phyloP scores from a whole-genome alignment of 306 rosid species.

The Canavalia ensiformis region DNA sequence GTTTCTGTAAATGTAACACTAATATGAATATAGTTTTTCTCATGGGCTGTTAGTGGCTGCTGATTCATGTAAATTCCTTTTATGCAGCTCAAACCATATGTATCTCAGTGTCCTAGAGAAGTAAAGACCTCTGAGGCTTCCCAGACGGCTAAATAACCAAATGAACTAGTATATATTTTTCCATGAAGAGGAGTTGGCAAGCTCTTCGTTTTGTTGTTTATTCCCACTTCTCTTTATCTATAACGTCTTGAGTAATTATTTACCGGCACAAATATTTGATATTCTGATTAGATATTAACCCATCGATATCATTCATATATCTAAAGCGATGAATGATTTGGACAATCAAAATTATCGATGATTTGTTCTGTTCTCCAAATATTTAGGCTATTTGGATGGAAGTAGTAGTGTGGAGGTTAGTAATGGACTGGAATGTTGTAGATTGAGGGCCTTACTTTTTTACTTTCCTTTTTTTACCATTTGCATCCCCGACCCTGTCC shows the following conservation, averaged over 20 bases:
- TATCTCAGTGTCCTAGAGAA: constrained; percentile 63
- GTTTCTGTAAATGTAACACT: not conserved
- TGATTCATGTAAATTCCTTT: constrained; percentile 28
- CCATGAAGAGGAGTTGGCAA: constrained; percentile 18
- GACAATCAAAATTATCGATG: not conserved
- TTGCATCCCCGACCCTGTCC: too few species aligned
- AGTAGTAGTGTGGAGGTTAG: not conserved
- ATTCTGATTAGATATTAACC: not conserved
- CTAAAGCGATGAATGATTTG: constrained; percentile 20
- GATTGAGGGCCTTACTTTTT: not conserved
- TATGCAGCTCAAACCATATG: constrained; percentile 66
- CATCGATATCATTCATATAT: constrained; percentile 6
- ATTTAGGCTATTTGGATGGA: not conserved
- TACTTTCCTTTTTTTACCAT: too few species aligned
- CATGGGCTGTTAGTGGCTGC: not conserved
- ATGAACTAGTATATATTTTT: constrained; percentile 17
- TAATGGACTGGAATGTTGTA: not conserved
- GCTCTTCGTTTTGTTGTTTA: not conserved
- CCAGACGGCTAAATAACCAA: constrained; percentile 43
- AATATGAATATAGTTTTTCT: not conserved
- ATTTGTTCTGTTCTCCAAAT: not conserved
- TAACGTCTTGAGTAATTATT: not conserved
- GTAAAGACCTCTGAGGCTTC: constrained; percentile 49
- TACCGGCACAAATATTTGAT: constrained; percentile 13
- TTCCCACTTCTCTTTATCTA: not conserved